phyloP scores from a whole-genome alignment of 192 early-diverging fungal species.

The Radiomyces spectabilis region DNA sequence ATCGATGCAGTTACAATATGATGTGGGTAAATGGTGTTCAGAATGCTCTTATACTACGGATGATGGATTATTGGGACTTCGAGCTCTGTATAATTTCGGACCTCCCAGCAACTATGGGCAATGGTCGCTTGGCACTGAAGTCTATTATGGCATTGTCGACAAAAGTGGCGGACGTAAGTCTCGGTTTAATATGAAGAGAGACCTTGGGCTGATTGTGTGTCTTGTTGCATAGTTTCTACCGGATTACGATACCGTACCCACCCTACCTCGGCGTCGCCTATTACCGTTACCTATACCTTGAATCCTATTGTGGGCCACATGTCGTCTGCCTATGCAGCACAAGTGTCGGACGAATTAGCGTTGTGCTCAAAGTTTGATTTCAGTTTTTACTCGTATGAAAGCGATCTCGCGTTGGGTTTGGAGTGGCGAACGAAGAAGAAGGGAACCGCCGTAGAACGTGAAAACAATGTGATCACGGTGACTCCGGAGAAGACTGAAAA shows the following conservation, averaged over 20 bases:
- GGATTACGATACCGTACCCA: slow-evolving; percentile 64
- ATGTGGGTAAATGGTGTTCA: slow-evolving; percentile 62
- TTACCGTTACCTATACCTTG: slow-evolving; percentile 64
- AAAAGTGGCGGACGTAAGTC: slow-evolving; percentile 79
- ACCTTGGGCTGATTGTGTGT: neutral
- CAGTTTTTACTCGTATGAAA: slow-evolving; percentile 86
- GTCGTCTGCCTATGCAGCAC: slow-evolving; percentile 74
- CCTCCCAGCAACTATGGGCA: slow-evolving; percentile 34
- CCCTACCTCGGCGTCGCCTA: slow-evolving; percentile 29
- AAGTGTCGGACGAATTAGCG: slow-evolving; percentile 58
- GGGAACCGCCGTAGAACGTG: neutral
- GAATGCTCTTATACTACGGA: slow-evolving; percentile 72
- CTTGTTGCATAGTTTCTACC: slow-evolving; percentile 46
- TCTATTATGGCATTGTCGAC: slow-evolving; percentile 72
- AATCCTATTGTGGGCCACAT: slow-evolving; percentile 95
- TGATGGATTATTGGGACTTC: slow-evolving; percentile 73
- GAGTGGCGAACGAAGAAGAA: slow-evolving; percentile 63
- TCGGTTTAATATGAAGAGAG: neutral
- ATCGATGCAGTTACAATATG: slow-evolving; percentile 62
- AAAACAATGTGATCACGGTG: neutral
- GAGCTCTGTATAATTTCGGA: slow-evolving; percentile 74
- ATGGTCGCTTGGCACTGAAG: slow-evolving; percentile 62
- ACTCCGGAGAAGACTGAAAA: slow-evolving; percentile 20
- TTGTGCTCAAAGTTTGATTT: slow-evolving; percentile 84
- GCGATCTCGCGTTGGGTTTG: slow-evolving; percentile 81